Base-by-base conservation (phyloP, 768 basidiomycete genomes). In the Postia placenta region DNA sequence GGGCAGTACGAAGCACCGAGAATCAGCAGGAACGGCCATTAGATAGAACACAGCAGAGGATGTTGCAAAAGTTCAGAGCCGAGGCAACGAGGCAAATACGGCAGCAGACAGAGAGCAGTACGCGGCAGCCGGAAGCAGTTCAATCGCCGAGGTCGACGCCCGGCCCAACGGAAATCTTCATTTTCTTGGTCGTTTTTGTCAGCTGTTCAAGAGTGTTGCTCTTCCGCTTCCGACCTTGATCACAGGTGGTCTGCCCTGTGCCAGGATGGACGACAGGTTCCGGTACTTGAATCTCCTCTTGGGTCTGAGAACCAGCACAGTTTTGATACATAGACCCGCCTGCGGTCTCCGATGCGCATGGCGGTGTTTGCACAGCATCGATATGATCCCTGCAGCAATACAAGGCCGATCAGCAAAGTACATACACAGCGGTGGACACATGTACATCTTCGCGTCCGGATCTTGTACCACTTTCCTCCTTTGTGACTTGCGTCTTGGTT, bases 91-190 rank as follows among this genome's bases (percentile, higher is more conserved):
- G 35, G 25, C 45, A 25, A 24, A 27, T 28, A 51, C 30, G 24
- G 33, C 20, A 42, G 38, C 35, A 38, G 42, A 42, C 45, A 24
- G n/a, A n/a, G 20, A 28, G 11, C 38, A 39, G 22, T 41, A 17
- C 20, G 47, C n/a, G 17, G 40, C 17, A 33, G 9, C 30, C 40
- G 28, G 22, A 28, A 43, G 11, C 42, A 42, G 23, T 28, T 56
- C 66, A 90, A 64, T 90, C 87, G 26, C 84, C 86, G 3, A 90
- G 76, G 66, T 89, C 85, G 53, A 91, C 77, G 42, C 75, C 80
- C 49, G 72, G 64, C 35, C 79, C 78, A 35, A 90, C 66, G 14
- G 87, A 91, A 42, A 89, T 76, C 67, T 89, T 91, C 52, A 81
- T 57, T 59, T 77, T 86, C 70, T 87, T 89, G 55, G 36, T 55